Percentiles rank a stretch among this genome's conserved stretches.
These are phyloP conservation scores for Fusarium albosuccineum DNA, from an alignment of 2,329 filamentous ascomycete genomes.

Conservation along the genomic window DNA sequence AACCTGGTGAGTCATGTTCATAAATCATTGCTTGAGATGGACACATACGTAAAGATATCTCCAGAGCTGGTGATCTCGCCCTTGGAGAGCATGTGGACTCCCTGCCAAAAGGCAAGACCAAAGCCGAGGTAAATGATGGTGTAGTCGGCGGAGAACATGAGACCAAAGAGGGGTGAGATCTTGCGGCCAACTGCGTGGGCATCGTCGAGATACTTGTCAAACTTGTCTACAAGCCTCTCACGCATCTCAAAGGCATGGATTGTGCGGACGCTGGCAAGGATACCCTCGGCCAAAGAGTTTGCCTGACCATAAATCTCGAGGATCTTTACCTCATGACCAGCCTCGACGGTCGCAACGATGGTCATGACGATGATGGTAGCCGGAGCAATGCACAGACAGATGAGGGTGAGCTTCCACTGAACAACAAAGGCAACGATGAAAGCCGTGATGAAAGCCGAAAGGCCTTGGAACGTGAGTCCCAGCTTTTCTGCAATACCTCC, in stretches of 20 bases:
- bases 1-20: not conserved
- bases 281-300: slow-evolving; percentile 53
- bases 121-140: slow-evolving; percentile 58
- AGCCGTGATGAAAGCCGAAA: slow-evolving; percentile 54
- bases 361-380: slow-evolving; percentile 50
- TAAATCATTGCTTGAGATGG: not conserved
- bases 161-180: slow-evolving; percentile 54
- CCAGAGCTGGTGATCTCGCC: slow-evolving; percentile 55
- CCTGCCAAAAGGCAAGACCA: slow-evolving; percentile 61
- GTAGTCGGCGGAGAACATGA: slow-evolving; percentile 56
- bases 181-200: slow-evolving; percentile 54
- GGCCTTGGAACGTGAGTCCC: slow-evolving; percentile 54
- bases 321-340: slow-evolving; percentile 49
- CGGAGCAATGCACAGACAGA: slow-evolving; percentile 52
- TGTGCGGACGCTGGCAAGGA: slow-evolving; percentile 55
- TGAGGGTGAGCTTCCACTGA: slow-evolving; percentile 61
- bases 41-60: slow-evolving; percentile 54
- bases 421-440: slow-evolving; percentile 56
- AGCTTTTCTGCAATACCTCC: slow-evolving; percentile 58
- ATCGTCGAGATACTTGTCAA: slow-evolving; percentile 54
- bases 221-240: slow-evolving; percentile 54
- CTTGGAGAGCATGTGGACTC: slow-evolving; percentile 53
- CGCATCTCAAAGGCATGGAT: slow-evolving; percentile 60
- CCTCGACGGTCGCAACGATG: slow-evolving; percentile 50
- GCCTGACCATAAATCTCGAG: slow-evolving; percentile 52